Base-by-base conservation (phyloP, 192 early-diverging fungal species). In the Entomortierella chlamydospora region DNA sequence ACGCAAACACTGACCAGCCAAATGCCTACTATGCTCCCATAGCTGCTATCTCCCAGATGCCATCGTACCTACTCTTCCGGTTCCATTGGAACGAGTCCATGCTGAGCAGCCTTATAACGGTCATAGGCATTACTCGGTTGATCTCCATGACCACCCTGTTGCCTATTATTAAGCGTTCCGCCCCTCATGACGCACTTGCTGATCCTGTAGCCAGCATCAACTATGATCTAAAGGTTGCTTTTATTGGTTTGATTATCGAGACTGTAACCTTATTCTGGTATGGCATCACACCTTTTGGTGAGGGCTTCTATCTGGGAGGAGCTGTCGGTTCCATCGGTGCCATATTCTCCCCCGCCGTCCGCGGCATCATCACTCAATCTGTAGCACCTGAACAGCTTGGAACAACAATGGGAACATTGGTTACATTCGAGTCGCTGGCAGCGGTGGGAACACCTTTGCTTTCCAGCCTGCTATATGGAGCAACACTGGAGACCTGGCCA, bases 301-400 rank as follows among this genome's bases (percentile, higher is more conserved):
- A 73, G 15, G 55, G 54, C 13, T 73, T 73, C 23, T 73, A 73
- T 52, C 15, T 73, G 2, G 71, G 71, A 51, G 71, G 61, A 30
- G 47, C 23, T 20, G 57, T 60, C 13, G 37, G 71, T 20, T 37
- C 71, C 11, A 26, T 73, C 10, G 71, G 71, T 20, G 42, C 62
- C 4, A 13, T 73, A 23, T 73, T 73, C 33, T 59, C 62, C 49
- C 71, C 71, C 2, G 71, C 71, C 0, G 20, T 58, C 13, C 71
- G 71, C 26, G 71, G 71, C 0, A 59, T 73, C 20, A 18, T 73
- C 30, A 58, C 71, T 49, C 71, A 53, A 2, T 64, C 71, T 25
- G 62, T 73, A 12, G n/a, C 71, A 30, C 61, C 71, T 5, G 71
- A 73, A 29, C 1, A 57, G 25, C 22, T 65, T 17, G 71, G 71